These are phyloP conservation scores for Lipomyces orientalis DNA, from an alignment of 805 yeast genomes.

Conservation along the genomic window DNA sequence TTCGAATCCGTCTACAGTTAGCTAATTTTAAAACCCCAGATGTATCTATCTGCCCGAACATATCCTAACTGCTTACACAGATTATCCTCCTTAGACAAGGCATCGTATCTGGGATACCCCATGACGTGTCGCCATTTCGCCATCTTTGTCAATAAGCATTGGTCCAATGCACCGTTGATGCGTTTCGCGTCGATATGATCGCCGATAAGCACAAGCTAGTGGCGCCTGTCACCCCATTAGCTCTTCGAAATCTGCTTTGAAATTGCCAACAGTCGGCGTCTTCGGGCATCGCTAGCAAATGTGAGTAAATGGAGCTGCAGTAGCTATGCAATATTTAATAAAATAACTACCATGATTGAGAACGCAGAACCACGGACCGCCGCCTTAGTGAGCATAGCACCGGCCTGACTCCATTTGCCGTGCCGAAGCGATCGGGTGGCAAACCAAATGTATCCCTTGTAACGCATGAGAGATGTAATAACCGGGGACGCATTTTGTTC, in stretches of 20 bases:
- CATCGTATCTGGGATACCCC: conserved; percentile 11
- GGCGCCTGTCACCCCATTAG: conserved; percentile 52
- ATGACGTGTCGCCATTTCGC: conserved; percentile 44
- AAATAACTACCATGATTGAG: not conserved
- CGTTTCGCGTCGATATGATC: conserved; percentile 45
- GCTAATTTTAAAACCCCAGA: not conserved
- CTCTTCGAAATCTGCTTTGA: conserved; percentile 50
- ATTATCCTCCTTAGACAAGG: conserved; percentile 45
- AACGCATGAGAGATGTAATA: conserved; percentile 50
- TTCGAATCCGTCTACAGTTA: conserved; percentile 51
- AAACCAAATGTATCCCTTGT: conserved; percentile 55
- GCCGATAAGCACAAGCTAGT: conserved; percentile 56
- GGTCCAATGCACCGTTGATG: conserved; percentile 46
- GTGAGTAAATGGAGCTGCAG: not conserved
- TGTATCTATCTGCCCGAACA: not conserved
- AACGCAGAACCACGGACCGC: conserved; percentile 51
- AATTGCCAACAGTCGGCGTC: conserved; percentile 43
- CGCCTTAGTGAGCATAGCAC: conserved; percentile 52
- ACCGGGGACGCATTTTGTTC: conserved; percentile 48
- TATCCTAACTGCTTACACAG: conserved; percentile 40
- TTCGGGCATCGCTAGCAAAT: conserved; percentile 46
- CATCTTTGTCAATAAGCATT: conserved; percentile 51
- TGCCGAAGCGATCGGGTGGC: conserved; percentile 51
- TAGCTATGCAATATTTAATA: not conserved
- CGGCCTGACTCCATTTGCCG: conserved; percentile 56